Conservation (phyloP, 768 basidiomycete genomes). For the Hypsizygus marmoreus region DNA sequence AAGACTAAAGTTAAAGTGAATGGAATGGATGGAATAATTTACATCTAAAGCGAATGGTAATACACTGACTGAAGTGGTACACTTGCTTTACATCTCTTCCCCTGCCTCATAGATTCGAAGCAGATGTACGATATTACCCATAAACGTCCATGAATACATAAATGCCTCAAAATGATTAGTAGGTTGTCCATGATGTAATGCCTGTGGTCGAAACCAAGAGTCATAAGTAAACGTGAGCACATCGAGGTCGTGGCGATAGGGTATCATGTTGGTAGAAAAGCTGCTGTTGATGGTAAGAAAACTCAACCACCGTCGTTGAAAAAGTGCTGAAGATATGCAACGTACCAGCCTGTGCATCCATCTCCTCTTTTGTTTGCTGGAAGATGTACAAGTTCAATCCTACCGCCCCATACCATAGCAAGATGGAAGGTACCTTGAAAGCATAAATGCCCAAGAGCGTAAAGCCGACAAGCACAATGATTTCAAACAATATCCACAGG, state of each 20-base stretch:
- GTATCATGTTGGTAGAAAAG: slow-evolving; percentile 61
- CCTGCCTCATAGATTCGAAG: slow-evolving; percentile 10
- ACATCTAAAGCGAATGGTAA: slow-evolving; percentile 6
- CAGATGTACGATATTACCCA: too few species aligned
- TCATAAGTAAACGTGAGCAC: too few species aligned
- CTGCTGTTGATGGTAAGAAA: slow-evolving; percentile 37
- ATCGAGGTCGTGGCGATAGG: too few species aligned
- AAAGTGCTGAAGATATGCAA: slow-evolving; percentile 8
- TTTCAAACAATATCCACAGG: slow-evolving; percentile 81
- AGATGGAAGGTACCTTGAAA: slow-evolving; percentile 64
- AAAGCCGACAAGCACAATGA: slow-evolving; percentile 75
- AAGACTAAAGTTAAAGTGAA: background rate
- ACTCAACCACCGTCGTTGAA: slow-evolving; percentile 1
- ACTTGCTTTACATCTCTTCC: background rate
- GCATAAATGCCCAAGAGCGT: slow-evolving; percentile 77
- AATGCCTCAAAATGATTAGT: slow-evolving; percentile 2
- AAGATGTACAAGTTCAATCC: too few species aligned
- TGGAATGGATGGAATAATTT: slow-evolving; percentile 1
- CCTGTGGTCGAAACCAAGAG: too few species aligned
- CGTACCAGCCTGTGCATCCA: slow-evolving; percentile 76
- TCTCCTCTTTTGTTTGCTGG: slow-evolving; percentile 56
- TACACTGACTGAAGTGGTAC: slow-evolving; percentile 4
- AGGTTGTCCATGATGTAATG: background rate
- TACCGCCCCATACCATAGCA: slow-evolving; percentile 3
- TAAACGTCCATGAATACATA: background rate